Percentiles rank a stretch among this genome's conserved stretches.
phyloP scores from a whole-genome alignment of 352 stramenopile genomes.

The Pythium volutum region DNA sequence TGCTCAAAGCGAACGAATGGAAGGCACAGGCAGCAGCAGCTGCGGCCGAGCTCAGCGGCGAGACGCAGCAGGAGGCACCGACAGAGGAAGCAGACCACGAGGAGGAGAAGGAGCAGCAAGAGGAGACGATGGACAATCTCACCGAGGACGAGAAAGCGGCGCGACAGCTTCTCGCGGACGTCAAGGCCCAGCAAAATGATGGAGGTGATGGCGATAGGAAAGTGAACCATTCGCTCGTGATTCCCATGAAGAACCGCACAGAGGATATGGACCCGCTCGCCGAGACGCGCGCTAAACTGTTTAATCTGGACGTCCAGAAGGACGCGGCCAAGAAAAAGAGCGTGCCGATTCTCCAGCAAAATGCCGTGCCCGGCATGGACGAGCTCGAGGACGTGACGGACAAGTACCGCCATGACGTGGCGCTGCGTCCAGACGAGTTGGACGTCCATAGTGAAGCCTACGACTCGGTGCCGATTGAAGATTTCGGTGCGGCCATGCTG shows the following conservation, averaged over 20 bases:
- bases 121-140: not conserved
- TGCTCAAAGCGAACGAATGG: constrained; percentile 67
- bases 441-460: constrained; percentile 87
- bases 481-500: constrained; percentile 95
- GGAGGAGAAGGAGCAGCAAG: not conserved
- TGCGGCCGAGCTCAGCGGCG: not conserved
- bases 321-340: constrained; percentile 17
- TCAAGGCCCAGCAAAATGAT: constrained; percentile 15
- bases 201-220: not conserved
- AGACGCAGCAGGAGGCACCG: not conserved
- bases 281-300: constrained; percentile 38
- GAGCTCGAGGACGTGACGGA: constrained; percentile 68
- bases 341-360: constrained; percentile 71
- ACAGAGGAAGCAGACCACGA: not conserved
- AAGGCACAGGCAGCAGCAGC: constrained; percentile 1
- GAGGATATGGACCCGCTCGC: constrained; percentile 19
- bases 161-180: constrained; percentile 38
- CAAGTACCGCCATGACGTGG: constrained; percentile 83
- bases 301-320: constrained; percentile 25
- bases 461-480: constrained; percentile 86
- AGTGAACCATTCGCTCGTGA: constrained; percentile 40
- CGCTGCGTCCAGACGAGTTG: constrained; percentile 70
- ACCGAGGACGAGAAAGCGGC: constrained; percentile 41
- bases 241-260: constrained; percentile 37
- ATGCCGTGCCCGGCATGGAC: constrained; percentile 66